These are phyloP conservation scores for Lasiosphaeriaceae sp. DNA, from an alignment of 495 filamentous ascomycete genomes.

Conservation along the genomic window DNA sequence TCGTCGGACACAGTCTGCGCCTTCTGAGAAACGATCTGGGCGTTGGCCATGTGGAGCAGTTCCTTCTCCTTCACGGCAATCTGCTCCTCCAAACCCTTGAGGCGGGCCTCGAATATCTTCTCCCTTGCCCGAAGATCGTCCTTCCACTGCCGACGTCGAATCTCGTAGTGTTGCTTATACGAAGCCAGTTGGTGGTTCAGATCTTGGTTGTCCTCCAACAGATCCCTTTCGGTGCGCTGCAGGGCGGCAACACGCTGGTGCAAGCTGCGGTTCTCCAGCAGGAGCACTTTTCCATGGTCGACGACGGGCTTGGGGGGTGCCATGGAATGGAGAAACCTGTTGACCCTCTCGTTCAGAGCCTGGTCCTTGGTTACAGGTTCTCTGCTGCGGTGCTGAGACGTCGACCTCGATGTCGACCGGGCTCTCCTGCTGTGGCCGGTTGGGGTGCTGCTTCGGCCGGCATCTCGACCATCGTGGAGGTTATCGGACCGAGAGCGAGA, in stretches of 20 bases:
- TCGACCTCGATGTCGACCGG: neutral
- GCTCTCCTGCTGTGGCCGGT: neutral
- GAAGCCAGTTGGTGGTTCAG: constrained; percentile 5
- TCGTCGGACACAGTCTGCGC: neutral
- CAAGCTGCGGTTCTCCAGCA: constrained; percentile 18
- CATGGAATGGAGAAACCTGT: constrained; percentile 8
- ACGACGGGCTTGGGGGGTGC: neutral
- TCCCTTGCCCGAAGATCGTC: constrained; percentile 12
- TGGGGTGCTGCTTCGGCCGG: neutral
- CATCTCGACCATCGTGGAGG: neutral
- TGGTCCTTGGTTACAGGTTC: neutral
- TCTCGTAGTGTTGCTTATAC: constrained; percentile 8
- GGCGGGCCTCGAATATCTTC: constrained; percentile 6
- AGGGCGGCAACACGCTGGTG: constrained; percentile 22
- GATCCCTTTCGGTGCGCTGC: constrained; percentile 16
- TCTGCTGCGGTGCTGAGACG: neutral
- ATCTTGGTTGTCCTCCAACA: constrained; percentile 17
- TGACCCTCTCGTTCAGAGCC: constrained; percentile 8
- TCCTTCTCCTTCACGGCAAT: constrained; percentile 10
- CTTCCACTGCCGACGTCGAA: constrained; percentile 9
- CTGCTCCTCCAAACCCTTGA: constrained; percentile 11
- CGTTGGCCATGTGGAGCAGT: neutral
- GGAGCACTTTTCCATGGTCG: neutral
- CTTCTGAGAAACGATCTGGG: neutral
- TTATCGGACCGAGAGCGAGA: neutral